These are phyloP conservation scores for Yamadazyma sp. DNA, from an alignment of 805 yeast genomes.

Conservation along the genomic window DNA sequence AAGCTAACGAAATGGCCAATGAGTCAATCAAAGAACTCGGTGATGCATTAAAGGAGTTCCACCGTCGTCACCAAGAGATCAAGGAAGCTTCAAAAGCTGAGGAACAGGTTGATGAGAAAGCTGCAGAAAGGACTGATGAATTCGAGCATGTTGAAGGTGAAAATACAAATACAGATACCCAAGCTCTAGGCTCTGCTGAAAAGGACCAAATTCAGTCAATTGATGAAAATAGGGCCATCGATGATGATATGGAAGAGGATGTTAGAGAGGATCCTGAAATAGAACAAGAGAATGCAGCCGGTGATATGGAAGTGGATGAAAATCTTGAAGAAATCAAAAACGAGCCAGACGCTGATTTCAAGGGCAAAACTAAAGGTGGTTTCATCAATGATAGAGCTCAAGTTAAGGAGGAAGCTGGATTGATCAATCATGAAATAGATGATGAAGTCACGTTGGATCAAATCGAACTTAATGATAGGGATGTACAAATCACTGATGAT, in stretches of 20 bases:
- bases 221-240: constrained; percentile 79
- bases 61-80: constrained; percentile 86
- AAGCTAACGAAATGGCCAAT: constrained; percentile 63
- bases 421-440: constrained; percentile 22
- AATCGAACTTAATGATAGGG: constrained; percentile 19
- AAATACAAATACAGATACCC: constrained; percentile 75
- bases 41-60: constrained; percentile 87
- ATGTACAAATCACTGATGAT: constrained; percentile 17
- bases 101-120: constrained; percentile 50
- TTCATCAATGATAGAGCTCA: constrained; percentile 47
- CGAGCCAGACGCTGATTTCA: constrained; percentile 44
- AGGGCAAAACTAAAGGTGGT: constrained; percentile 51
- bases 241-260: constrained; percentile 54
- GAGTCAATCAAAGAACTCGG: constrained; percentile 87
- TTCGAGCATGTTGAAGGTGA: constrained; percentile 83
- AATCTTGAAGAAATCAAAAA: constrained; percentile 26
- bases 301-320: constrained; percentile 29
- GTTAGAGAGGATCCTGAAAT: constrained; percentile 25
- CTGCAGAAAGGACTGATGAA: constrained; percentile 76
- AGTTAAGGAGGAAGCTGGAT: constrained; percentile 28
- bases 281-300: constrained; percentile 33
- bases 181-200: constrained; percentile 89
- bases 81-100: constrained; percentile 61
- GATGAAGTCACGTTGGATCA: constrained; percentile 20
- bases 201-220: constrained; percentile 75